Percentiles rank a stretch among this genome's conserved stretches.
Conservation (phyloP, 306 rosid species). For the Ammopiptanthus mongolicus region DNA sequence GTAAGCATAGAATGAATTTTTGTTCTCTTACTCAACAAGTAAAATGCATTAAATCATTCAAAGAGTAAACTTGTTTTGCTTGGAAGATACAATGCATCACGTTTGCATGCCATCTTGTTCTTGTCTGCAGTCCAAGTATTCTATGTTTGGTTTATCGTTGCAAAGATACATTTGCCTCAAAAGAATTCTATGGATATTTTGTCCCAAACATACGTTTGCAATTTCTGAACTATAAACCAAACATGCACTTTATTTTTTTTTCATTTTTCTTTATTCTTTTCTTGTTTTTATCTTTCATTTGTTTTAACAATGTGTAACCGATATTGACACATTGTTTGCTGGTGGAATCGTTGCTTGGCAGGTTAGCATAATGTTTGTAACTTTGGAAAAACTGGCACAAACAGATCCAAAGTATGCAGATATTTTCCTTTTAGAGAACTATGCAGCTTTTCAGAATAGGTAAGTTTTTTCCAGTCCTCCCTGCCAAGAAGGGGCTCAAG, state of each 20-base stretch:
- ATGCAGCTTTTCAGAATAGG: constrained; percentile 99
- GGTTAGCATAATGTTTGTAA: constrained; percentile 97
- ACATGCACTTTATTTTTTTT: background rate
- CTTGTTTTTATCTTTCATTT: no score
- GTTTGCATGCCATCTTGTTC: background rate
- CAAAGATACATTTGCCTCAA: no score
- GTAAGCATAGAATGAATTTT: no score
- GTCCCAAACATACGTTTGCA: no score
- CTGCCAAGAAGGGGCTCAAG: background rate
- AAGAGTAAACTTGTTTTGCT: background rate
- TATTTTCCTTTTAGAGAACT: constrained; percentile 87
- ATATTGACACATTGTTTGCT: constrained; percentile 3
- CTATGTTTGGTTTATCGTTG: no score
- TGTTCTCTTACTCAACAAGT: background rate
- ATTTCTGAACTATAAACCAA: no score
- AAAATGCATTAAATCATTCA: background rate
- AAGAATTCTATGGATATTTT: no score
- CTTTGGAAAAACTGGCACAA: constrained; percentile 84
- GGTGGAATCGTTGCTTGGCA: constrained; percentile 38
- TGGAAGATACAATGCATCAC: background rate
- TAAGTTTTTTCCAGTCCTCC: constrained; percentile 21
- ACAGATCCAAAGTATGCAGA: constrained; percentile 86
- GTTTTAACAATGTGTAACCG: constrained; percentile 4
- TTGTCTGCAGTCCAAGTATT: background rate
- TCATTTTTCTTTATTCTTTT: background rate